A percentile compares a stretch with the other conserved stretches of the same genome.
phyloP scores from a whole-genome alignment of 208 protist genomes.

The Leishmania arabica region DNA sequence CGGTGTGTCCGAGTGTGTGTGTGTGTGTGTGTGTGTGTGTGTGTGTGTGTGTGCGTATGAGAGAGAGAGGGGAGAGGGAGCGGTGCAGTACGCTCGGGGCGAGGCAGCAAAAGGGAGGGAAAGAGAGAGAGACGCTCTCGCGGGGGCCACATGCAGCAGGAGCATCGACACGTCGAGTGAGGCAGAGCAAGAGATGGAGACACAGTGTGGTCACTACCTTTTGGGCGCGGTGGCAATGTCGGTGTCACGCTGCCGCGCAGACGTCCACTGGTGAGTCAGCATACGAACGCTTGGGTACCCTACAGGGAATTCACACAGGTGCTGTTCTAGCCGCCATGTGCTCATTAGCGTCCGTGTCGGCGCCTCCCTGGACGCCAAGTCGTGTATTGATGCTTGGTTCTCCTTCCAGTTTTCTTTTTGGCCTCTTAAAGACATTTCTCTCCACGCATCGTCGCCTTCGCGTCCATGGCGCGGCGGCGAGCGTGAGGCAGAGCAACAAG shows the following conservation, averaged over 20 bases:
- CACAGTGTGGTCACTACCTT: neutral
- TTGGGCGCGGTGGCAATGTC: neutral
- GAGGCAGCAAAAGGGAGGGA: neutral
- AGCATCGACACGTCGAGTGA: neutral
- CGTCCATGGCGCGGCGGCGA: neutral
- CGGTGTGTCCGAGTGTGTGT: neutral
- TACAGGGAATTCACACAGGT: neutral
- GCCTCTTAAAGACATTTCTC: neutral
- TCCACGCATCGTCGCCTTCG: neutral
- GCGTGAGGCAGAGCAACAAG: neutral
- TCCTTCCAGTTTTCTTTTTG: neutral
- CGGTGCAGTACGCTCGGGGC: neutral
- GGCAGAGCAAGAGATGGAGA: neutral
- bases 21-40: neutral
- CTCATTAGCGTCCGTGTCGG: neutral
- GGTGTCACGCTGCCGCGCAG: neutral
- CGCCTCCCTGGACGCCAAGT: neutral
- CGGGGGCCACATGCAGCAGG: neutral
- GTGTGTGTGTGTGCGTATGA: neutral
- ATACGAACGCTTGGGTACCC: neutral
- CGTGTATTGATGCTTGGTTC: neutral
- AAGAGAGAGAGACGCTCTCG: neutral
- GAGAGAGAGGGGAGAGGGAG: neutral
- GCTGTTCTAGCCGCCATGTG: neutral
- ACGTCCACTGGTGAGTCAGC: neutral